Conservation (phyloP, 768 basidiomycete species). For the Rhodosporidiobolus odoratus region DNA sequence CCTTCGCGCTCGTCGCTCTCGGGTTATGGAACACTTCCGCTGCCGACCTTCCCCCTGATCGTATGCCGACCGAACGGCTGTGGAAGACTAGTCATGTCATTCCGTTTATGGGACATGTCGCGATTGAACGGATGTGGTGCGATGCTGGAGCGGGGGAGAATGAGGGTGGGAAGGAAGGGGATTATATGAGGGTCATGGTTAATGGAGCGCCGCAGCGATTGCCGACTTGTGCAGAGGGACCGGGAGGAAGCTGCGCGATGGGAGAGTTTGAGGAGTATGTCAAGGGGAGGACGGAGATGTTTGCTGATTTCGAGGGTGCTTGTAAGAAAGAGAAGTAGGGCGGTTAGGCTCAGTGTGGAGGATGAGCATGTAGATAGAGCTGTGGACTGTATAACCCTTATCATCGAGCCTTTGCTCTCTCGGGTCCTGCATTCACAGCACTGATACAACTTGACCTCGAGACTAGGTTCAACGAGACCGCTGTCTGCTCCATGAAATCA, state of each 20-base stretch:
- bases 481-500: too few relatives aligned
- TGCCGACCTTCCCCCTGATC: constrained; percentile 34
- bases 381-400: background rate
- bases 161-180: constrained; percentile 29
- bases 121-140: constrained; percentile 47
- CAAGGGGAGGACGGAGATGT: constrained; percentile 41
- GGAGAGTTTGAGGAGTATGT: constrained; percentile 43
- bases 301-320: constrained; percentile 25
- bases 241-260: constrained; percentile 42
- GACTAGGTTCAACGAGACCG: too few relatives aligned
- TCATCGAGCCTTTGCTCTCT: too few relatives aligned
- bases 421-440: too few relatives aligned
- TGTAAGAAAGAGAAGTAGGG: constrained; percentile 21
- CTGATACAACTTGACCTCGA: too few relatives aligned
- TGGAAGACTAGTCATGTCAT: constrained; percentile 49
- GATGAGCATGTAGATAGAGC: background rate
- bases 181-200: constrained; percentile 47
- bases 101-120: constrained; percentile 50
- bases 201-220: constrained; percentile 47
- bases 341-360: background rate
- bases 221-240: constrained; percentile 46
- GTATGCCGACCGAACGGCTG: constrained; percentile 36
- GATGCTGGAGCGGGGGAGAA: background rate
- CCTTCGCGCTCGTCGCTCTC: constrained; percentile 47
- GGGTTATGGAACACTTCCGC: constrained; percentile 48